phyloP scores from a whole-genome alignment of 352 stramenopile genomes.

The Globisporangium lucens region DNA sequence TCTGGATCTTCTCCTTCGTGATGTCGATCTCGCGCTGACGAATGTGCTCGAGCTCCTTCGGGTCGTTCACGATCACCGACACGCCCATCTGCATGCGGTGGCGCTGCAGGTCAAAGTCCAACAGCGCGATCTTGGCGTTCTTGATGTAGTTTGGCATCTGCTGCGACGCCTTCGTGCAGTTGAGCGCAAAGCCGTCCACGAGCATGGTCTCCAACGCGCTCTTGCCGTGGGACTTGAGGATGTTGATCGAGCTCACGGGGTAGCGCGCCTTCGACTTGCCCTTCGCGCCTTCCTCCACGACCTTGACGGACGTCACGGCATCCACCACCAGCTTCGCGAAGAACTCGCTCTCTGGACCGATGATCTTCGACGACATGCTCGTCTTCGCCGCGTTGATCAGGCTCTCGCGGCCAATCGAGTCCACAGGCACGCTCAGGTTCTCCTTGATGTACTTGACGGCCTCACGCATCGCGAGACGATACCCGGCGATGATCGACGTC shows the following conservation, averaged over 20 bases:
- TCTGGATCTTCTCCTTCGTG: conserved; percentile 99
- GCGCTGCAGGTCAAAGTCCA: conserved; percentile 99
- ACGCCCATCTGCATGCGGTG: conserved; percentile 98
- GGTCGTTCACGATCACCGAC: conserved; percentile 89
- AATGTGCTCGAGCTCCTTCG: conserved; percentile 97
- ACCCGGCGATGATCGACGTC: conserved; percentile 99
- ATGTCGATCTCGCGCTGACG: conserved; percentile 99
- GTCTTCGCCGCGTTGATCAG: conserved; percentile 98
- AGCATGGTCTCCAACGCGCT: conserved; percentile 88
- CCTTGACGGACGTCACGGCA: conserved; percentile 95
- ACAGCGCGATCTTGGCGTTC: conserved; percentile 93
- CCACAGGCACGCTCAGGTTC: conserved; percentile 95
- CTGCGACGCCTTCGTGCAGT: conserved; percentile 96
- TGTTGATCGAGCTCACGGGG: conserved; percentile 97
- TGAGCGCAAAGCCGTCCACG: conserved; percentile 96
- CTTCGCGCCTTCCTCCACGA: conserved; percentile 83
- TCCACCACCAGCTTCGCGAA: conserved; percentile 98
- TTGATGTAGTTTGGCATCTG: conserved; percentile 97
- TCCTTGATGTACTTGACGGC: conserved; percentile 99
- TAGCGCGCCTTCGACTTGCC: conserved; percentile 90
- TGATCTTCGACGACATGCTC: conserved; percentile 99
- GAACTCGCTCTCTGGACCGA: conserved; percentile 96
- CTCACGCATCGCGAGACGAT: conserved; percentile 97
- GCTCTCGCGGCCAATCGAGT: conserved; percentile 92
- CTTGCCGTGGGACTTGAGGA: conserved; percentile 97